phyloP scores from a whole-genome alignment of 306 rosid species.

The Gleditsia sinensis region DNA sequence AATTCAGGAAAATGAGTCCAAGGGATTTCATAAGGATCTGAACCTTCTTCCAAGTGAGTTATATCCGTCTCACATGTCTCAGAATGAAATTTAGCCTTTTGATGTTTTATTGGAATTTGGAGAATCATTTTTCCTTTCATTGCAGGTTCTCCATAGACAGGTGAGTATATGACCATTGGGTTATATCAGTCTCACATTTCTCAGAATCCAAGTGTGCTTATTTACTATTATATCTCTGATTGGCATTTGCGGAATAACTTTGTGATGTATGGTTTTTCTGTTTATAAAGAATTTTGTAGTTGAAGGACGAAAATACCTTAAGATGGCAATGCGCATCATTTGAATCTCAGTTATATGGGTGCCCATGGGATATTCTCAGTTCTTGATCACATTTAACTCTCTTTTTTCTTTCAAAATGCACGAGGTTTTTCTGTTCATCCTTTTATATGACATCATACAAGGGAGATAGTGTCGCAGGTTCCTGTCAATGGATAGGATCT shows the following conservation, averaged over 20 bases:
- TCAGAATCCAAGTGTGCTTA: not conserved
- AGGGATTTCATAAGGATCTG: constrained; percentile 60
- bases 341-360: not conserved
- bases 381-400: not conserved
- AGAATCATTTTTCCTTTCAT: not conserved
- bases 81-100: not conserved
- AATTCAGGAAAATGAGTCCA: constrained; percentile 40
- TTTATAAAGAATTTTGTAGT: constrained; percentile 1
- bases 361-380: not conserved
- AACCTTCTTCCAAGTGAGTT: constrained; percentile 82
- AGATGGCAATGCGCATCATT: not conserved
- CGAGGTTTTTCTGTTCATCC: not conserved
- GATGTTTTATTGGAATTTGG: not conserved
- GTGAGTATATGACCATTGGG: not conserved
- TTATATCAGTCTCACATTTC: not conserved
- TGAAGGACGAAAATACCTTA: not conserved
- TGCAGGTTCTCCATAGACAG: constrained; percentile 8
- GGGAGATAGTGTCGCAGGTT: not conserved
- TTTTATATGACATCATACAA: not conserved
- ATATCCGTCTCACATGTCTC: not conserved
- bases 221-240: not conserved
- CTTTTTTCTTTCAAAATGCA: not conserved
- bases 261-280: not conserved
- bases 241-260: constrained; percentile 2
- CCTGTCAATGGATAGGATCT: constrained; percentile 13